Conservation (phyloP, 2,329 filamentous ascomycete genomes). For the Fusarium metavorans region DNA sequence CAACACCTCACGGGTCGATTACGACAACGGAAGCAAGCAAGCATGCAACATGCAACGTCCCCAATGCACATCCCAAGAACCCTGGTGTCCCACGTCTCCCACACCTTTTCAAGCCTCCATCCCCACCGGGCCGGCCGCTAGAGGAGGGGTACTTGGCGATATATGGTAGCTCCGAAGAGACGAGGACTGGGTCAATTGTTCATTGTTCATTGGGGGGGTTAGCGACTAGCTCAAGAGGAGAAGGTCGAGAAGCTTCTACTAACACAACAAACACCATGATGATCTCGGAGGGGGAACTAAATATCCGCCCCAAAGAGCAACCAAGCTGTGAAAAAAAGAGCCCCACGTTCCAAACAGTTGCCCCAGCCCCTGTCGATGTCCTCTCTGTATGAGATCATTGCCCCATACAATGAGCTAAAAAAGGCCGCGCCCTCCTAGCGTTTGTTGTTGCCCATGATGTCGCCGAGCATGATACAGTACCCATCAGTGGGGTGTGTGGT, state of each 20-base stretch:
- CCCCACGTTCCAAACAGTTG: slow-evolving; percentile 23
- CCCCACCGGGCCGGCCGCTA: slow-evolving; percentile 11
- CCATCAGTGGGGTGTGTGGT: slow-evolving; percentile 6
- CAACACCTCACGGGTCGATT: slow-evolving; percentile 7
- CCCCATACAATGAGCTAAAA: slow-evolving; percentile 36
- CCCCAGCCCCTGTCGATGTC: slow-evolving; percentile 1
- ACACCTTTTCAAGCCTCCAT: neutral
- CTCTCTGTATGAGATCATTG: slow-evolving; percentile 35
- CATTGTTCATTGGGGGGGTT: neutral
- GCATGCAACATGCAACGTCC: slow-evolving; percentile 1
- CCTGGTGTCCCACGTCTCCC: slow-evolving; percentile 22
- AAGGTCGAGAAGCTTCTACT: slow-evolving; percentile 34
- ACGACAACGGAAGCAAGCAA: slow-evolving; percentile 1
- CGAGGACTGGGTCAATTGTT: neutral
- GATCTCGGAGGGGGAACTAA: neutral
- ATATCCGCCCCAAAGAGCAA: slow-evolving; percentile 8
- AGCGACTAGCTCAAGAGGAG: neutral
- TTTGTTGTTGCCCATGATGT: neutral
- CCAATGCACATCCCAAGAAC: slow-evolving; percentile 22
- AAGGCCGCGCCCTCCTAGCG: slow-evolving; percentile 20
- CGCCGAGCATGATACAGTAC: slow-evolving; percentile 27
- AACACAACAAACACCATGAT: neutral
- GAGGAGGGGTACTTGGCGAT: slow-evolving; percentile 13
- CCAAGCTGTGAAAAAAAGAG: neutral
- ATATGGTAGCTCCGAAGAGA: slow-evolving; percentile 27